Conservation (phyloP, 2,329 filamentous ascomycete genomes). For the Pseudogymnoascus sp. region DNA sequence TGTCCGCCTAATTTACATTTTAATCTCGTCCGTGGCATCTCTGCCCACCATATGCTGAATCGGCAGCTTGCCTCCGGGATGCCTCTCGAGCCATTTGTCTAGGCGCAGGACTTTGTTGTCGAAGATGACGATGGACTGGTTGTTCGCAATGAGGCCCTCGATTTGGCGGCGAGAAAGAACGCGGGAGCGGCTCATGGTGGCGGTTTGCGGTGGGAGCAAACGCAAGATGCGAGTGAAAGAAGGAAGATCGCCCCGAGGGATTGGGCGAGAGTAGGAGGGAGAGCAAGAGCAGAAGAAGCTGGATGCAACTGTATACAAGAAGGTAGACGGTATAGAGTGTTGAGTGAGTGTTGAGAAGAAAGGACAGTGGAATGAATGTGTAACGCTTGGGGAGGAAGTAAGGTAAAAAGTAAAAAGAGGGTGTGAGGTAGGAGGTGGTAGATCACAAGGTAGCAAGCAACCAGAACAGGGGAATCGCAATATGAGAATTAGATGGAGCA, state of each 20-base stretch:
- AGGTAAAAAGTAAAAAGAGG: slow-evolving; percentile 1
- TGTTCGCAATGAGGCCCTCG: slow-evolving; percentile 76
- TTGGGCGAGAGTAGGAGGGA: background rate
- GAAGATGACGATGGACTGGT: slow-evolving; percentile 70
- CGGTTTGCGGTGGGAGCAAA: background rate
- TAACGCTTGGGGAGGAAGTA: background rate
- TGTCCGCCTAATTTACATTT: slow-evolving; percentile 53
- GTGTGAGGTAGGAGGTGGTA: background rate
- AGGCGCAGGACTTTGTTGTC: slow-evolving; percentile 76
- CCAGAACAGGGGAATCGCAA: background rate
- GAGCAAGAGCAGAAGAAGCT: background rate
- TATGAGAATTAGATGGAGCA: slow-evolving; percentile 7
- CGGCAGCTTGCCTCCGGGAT: slow-evolving; percentile 85
- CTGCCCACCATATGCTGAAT: slow-evolving; percentile 89
- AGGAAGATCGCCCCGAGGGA: background rate
- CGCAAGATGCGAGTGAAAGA: background rate
- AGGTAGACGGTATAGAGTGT: background rate
- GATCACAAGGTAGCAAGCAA: background rate
- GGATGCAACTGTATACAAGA: background rate
- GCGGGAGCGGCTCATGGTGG: slow-evolving; percentile 12
- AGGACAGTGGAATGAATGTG: background rate
- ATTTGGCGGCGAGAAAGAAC: slow-evolving; percentile 54
- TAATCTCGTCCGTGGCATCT: slow-evolving; percentile 91
- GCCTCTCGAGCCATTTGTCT: slow-evolving; percentile 80
- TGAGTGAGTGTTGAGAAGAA: background rate